phyloP scores from a whole-genome alignment of 2,329 filamentous ascomycete species.

The Geosmithia morbida region DNA sequence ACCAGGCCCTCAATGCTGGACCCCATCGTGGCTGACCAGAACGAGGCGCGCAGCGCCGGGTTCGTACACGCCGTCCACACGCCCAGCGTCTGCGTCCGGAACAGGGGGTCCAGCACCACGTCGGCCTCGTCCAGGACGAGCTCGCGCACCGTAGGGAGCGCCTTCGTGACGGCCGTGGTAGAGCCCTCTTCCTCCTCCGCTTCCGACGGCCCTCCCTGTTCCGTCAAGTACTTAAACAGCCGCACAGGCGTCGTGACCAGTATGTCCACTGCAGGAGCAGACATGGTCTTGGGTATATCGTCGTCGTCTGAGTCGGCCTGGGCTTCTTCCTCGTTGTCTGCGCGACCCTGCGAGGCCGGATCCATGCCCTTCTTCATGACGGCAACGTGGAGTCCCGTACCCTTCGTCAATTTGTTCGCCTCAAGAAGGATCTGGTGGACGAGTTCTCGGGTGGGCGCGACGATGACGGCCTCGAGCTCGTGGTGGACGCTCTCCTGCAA shows the following conservation, averaged over 20 bases:
- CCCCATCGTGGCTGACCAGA: conserved; percentile 96
- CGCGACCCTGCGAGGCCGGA: conserved; percentile 31
- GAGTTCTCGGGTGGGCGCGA: conserved; percentile 68
- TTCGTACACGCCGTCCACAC: conserved; percentile 73
- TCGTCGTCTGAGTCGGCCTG: conserved; percentile 18
- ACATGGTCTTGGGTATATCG: conserved; percentile 6
- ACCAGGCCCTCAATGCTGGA: conserved; percentile 78
- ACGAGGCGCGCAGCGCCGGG: conserved; percentile 54
- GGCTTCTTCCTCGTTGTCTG: conserved; percentile 12
- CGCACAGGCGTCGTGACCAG: conserved; percentile 35
- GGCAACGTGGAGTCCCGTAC: conserved; percentile 66
- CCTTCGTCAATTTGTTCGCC: conserved; percentile 62
- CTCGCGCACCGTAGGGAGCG: conserved; percentile 53
- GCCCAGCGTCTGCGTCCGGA: conserved; percentile 72
- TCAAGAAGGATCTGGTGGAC: conserved; percentile 73
- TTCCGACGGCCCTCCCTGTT: background rate
- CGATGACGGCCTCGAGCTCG: conserved; percentile 50
- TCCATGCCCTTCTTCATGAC: conserved; percentile 78
- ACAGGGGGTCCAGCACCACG: conserved; percentile 80
- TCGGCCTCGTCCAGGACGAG: conserved; percentile 90
- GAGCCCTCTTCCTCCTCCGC: background rate
- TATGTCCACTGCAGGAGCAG: conserved; percentile 18
- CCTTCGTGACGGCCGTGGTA: conserved; percentile 23
- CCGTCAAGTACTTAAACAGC: conserved; percentile 55
- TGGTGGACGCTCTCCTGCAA: conserved; percentile 24